phyloP scores from a whole-genome alignment of 1,139 yeast genomes.

The Meyerozyma smithsonii region DNA sequence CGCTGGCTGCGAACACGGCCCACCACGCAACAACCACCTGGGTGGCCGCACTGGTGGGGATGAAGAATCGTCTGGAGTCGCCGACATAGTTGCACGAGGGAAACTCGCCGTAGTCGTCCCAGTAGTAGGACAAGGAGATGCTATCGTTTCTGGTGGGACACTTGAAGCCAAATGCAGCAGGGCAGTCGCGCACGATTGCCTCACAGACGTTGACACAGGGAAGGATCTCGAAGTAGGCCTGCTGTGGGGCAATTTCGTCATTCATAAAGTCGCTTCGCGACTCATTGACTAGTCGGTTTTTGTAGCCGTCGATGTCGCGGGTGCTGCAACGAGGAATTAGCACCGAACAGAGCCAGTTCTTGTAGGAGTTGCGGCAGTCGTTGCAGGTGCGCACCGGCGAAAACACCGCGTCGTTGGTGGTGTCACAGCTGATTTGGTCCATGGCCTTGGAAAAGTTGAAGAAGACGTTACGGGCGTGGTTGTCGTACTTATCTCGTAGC shows the following conservation, averaged over 20 bases:
- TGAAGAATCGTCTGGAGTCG: neutral
- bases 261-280: conserved; percentile 64
- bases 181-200: conserved; percentile 78
- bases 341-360: conserved; percentile 86
- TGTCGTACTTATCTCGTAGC: conserved; percentile 51
- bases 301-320: conserved; percentile 41
- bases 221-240: conserved; percentile 66
- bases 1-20: neutral
- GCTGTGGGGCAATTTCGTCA: conserved; percentile 52
- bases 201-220: conserved; percentile 86
- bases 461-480: conserved; percentile 52
- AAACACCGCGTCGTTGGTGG: conserved; percentile 60
- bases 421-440: conserved; percentile 75
- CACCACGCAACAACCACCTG: neutral
- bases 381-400: conserved; percentile 72
- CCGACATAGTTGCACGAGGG: conserved; percentile 52
- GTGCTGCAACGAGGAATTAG: conserved; percentile 81
- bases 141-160: conserved; percentile 55
- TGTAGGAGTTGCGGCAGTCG: conserved; percentile 69
- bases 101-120: conserved; percentile 29
- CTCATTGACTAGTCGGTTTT: conserved; percentile 40
- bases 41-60: neutral
- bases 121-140: conserved; percentile 44
- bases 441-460: conserved; percentile 70
- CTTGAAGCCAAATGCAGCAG: conserved; percentile 63